phyloP scores from a whole-genome alignment of 2,329 filamentous ascomycete species.

The Penicillium capsulatum region DNA sequence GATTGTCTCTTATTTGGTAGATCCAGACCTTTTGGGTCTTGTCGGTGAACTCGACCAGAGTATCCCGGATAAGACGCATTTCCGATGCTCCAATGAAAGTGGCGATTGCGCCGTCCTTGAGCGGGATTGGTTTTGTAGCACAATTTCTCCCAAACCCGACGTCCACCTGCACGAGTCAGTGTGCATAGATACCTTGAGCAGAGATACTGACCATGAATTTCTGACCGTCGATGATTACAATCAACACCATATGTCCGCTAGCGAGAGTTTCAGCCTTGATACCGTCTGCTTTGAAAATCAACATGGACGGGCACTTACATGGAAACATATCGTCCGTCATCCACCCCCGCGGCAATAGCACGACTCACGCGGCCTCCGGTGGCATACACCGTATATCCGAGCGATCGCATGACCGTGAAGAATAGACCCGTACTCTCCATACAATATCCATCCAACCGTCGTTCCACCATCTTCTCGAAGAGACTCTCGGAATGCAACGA shows the following conservation, averaged over 20 bases:
- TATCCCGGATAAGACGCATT: constrained; percentile 51
- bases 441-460: constrained; percentile 55
- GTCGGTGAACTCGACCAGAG: constrained; percentile 45
- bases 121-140: constrained; percentile 54
- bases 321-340: constrained; percentile 42
- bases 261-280: background rate
- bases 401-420: constrained; percentile 47
- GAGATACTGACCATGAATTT: constrained; percentile 36
- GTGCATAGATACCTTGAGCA: background rate
- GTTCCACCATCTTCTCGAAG: constrained; percentile 51
- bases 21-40: constrained; percentile 55
- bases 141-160: constrained; percentile 63
- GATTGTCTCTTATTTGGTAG: constrained; percentile 55
- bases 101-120: constrained; percentile 42
- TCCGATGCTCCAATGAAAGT: constrained; percentile 52
- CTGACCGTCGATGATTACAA: constrained; percentile 52
- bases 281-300: background rate
- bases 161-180: constrained; percentile 44
- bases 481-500: constrained; percentile 49
- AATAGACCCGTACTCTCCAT: constrained; percentile 59
- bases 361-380: constrained; percentile 50
- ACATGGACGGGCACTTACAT: constrained; percentile 37
- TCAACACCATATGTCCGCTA: constrained; percentile 57
- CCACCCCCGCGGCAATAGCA: constrained; percentile 32
- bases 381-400: constrained; percentile 54